Percentiles rank a stretch among this genome's conserved stretches.
Conservation (phyloP, 176 grass and related monocot genomes). For the Typha latifolia region DNA sequence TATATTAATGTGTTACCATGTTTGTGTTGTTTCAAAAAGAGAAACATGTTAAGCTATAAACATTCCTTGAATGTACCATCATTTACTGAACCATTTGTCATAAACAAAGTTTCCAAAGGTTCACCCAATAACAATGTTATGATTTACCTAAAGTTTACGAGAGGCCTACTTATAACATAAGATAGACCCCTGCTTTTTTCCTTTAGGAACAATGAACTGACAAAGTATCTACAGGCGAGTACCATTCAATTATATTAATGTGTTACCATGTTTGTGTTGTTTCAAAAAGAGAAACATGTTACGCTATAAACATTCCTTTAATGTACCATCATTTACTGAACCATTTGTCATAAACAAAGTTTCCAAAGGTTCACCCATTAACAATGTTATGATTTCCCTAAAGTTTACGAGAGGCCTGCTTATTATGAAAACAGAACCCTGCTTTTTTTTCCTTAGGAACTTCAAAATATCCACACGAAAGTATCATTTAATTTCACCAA, state of each 20-base stretch:
- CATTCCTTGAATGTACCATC: conserved; percentile 22
- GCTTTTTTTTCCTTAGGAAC: conserved; percentile 33
- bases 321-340: conserved; percentile 7
- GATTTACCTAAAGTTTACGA: conserved; percentile 48
- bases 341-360: neutral
- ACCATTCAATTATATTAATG: neutral
- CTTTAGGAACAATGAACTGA: conserved; percentile 14
- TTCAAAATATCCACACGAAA: neutral
- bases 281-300: too few species aligned
- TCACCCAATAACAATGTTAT: conserved; percentile 11
- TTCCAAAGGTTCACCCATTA: neutral
- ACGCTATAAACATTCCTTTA: too few species aligned
- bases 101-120: conserved; percentile 3
- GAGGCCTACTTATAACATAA: conserved; percentile 20
- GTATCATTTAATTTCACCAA: neutral
- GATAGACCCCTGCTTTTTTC: conserved; percentile 25
- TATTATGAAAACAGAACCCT: conserved; percentile 24
- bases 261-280: neutral
- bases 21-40: neutral
- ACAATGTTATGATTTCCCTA: conserved; percentile 10
- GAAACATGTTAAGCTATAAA: too few species aligned
- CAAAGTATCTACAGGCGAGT: neutral
- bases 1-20: neutral
- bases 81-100: conserved; percentile 78
- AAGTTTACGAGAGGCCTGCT: conserved; percentile 23